These are phyloP conservation scores for Termitomyces sp. DNA, from an alignment of 768 basidiomycete genomes.

Conservation along the genomic window DNA sequence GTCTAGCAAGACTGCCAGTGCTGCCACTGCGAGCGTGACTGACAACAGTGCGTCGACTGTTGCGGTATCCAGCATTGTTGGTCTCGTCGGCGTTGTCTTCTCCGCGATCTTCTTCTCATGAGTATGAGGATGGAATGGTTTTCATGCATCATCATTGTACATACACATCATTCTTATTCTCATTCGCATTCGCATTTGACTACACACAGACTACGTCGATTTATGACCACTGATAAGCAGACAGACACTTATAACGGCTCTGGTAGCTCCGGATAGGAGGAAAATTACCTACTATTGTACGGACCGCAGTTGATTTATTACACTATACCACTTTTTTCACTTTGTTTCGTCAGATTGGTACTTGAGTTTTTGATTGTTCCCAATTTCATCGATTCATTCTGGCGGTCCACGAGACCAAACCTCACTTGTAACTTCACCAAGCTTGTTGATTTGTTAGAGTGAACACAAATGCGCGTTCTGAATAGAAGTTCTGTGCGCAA, in stretches of 20 bases:
- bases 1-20: slow-evolving; percentile 6
- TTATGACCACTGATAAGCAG: background rate
- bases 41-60: slow-evolving; percentile 10
- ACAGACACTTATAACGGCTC: slow-evolving; percentile 1
- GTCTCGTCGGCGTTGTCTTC: slow-evolving; percentile 15
- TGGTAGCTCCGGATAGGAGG: slow-evolving; percentile 4
- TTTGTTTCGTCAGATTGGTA: background rate
- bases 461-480: background rate
- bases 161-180: background rate
- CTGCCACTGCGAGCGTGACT: slow-evolving; percentile 6
- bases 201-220: background rate
- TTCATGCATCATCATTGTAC: background rate
- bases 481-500: too few species aligned
- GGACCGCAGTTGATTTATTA: slow-evolving; percentile 3
- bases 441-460: background rate
- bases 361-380: too few species aligned
- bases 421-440: background rate
- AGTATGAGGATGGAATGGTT: slow-evolving; percentile 1
- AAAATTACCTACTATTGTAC: background rate
- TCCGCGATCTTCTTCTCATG: slow-evolving; percentile 16
- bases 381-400: too few species aligned
- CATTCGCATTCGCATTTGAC: background rate
- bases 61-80: slow-evolving; percentile 9
- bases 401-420: too few species aligned
- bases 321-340: slow-evolving; percentile 3